Base-by-base conservation (phyloP, 345 rosid genomes). In the Laguncularia racemosa region DNA sequence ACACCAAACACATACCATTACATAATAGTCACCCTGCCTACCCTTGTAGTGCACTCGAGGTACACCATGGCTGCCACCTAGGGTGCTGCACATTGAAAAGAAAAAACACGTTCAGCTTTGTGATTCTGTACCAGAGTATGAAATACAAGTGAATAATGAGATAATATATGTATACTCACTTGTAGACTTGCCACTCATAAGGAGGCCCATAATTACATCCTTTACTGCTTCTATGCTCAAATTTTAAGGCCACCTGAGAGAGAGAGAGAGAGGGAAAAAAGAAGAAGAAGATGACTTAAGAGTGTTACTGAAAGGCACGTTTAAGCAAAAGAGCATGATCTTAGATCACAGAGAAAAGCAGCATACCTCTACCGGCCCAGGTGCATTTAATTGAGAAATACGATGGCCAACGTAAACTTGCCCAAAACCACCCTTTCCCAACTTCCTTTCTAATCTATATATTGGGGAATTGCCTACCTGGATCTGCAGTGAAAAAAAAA, bases 351-450 rank as follows among this genome's bases (percentile, higher is more conserved):
- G 0, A 2, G 13, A 64, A 49, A 57, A 53, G 44, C 20, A 40
- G 13, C n/a, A 49, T 50, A 50, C 70, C 70, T 66, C 64, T 20
- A 1, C 16, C 2, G 90, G 73, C 54, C 90, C 95, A 46, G 61
- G 75, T 76, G 84, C 75, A 55, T 79, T 85, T 53, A 64, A 81
- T 55, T 75, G 77, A 66, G 77, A 76, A 43, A 74, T 77, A 60
- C 93, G 78, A 63, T 89, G 78, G 43, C 99, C 99, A 52, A 92
- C 89, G 83, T 80, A 92, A 65, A 92, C 99, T 76, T 93, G 99
- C 16, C 99, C 97, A 76, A 93, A 93, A 20, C 99, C 99, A 65
- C 99, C 99, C 73, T 93, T 93, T 16, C 99, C 99, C 67, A 93
- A 75, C 73, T 85, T 93, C 73, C 82, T 87, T 33, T 85, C 99